Base-by-base conservation (phyloP, 1,284 basidiomycete genomes). In the Austropuccinia psidii region DNA sequence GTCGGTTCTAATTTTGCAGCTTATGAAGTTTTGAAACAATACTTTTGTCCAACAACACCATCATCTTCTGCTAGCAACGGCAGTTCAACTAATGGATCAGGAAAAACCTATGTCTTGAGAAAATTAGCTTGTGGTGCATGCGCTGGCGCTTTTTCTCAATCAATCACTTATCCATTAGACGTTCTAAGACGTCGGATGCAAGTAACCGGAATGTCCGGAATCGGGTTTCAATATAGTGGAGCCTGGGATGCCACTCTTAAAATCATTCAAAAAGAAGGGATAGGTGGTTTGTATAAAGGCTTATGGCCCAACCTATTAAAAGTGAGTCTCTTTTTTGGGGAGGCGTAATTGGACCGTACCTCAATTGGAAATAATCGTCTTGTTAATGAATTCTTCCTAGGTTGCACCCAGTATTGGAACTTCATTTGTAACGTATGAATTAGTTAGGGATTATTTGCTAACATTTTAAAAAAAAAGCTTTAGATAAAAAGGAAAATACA, bases 121-220 rank as follows among this genome's bases (percentile, higher is more conserved):
- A 81, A 80, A 77, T 80, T 86, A n/a, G 76, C 75, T 0, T 84
- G 84, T 73, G 85, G 85, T 13, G 84, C 82, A 0, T 74, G 84
- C 5, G 84, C 84, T 0, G 85, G 85, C 1, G 82, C 88, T 24
- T 89, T 96, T 77, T 92, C 90, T 35, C 91, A 98, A 81, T 92
- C 93, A 41, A 82, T 97, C 77, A 98, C 95, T 7, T 97, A 96
- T 80, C 95, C 95, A 0, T 90, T 97, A 78, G 95, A 98, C 80
- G 92, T 98, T 0, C 82, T 98, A 67, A 85, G 95, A 50, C 85
- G 95, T 62, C 93, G 96, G 82, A 93, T 98, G 89, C 95, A 98
- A 81, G 91, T 95, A 72, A 87, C 88, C 1, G 95, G 94, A 0
- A 89, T 97, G 88, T 82, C 85, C 75, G 83, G 84, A 49, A 84